A percentile compares a stretch with the other conserved stretches of the same genome.
These are phyloP conservation scores for Zangia roseola DNA, from an alignment of 768 basidiomycete species.

Conservation along the genomic window DNA sequence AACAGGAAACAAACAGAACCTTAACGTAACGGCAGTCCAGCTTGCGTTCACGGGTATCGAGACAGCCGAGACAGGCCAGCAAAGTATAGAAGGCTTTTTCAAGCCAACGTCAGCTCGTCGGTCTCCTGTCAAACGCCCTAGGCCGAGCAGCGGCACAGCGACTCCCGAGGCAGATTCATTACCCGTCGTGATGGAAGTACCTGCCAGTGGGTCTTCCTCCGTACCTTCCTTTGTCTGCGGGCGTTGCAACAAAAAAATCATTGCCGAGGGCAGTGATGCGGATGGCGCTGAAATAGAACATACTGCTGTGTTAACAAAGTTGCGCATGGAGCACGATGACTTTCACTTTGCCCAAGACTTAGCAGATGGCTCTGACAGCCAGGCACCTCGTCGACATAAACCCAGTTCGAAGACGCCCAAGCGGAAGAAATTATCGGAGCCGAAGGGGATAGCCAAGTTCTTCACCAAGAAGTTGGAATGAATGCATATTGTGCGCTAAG, in stretches of 20 bases:
- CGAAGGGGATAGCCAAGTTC: constrained; percentile 48
- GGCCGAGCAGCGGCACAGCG: constrained; percentile 28
- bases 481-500: background rate
- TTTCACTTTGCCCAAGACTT: constrained; percentile 87
- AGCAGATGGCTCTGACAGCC: constrained; percentile 40
- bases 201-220: background rate
- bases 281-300: constrained; percentile 24
- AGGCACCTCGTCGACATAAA: constrained; percentile 1
- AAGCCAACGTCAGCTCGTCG: constrained; percentile 31
- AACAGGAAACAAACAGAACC: constrained; percentile 49
- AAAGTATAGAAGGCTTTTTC: constrained; percentile 87
- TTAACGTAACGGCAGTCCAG: constrained; percentile 72
- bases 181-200: background rate
- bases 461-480: constrained; percentile 35
- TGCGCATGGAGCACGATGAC: constrained; percentile 77
- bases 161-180: background rate
- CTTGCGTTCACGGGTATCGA: constrained; percentile 81
- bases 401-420: constrained; percentile 24
- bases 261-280: constrained; percentile 26
- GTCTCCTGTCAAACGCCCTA: constrained; percentile 37
- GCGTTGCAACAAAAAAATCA: constrained; percentile 52
- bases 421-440: constrained; percentile 31
- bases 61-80: constrained; percentile 72
- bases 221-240: constrained; percentile 51
- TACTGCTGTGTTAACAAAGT: constrained; percentile 37